Percentiles rank a stretch among this genome's conserved stretches.
Evolutionary conservation across 2,329 filamentous ascomycete species (phyloP).

Genomic region (Zymoseptoria crescenta): DNA sequence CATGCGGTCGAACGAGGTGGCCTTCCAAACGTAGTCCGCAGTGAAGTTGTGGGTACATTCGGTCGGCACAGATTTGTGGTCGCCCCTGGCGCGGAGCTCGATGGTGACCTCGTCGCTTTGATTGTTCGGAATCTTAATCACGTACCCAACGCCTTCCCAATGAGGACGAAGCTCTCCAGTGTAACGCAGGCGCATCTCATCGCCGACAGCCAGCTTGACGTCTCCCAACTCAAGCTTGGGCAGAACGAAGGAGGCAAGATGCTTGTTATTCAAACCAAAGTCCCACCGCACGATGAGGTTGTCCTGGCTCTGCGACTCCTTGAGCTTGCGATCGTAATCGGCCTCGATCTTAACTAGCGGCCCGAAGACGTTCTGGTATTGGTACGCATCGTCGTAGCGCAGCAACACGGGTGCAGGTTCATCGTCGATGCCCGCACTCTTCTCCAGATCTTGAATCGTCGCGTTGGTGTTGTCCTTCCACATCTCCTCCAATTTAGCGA

Average conservation of each 20-base stretch:
- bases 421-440: constrained; percentile 84
- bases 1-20: constrained; percentile 98
- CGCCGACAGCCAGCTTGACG: constrained; percentile 93
- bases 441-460: constrained; percentile 85
- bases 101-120: constrained; percentile 96
- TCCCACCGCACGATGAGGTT: constrained; percentile 93
- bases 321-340: constrained; percentile 97
- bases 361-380: constrained; percentile 98
- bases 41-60: constrained; percentile 98
- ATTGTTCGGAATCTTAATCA: constrained; percentile 99
- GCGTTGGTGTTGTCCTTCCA: constrained; percentile 94
- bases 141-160: constrained; percentile 98
- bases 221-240: constrained; percentile 97
- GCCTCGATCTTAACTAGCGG: constrained; percentile 98
- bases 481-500: constrained; percentile 92
- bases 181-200: constrained; percentile 97
- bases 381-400: constrained; percentile 93
- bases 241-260: constrained; percentile 87
- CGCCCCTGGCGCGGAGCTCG: constrained; percentile 86
- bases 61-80: constrained; percentile 91
- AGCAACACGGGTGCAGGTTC: constrained; percentile 87
- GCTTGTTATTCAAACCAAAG: constrained; percentile 92
- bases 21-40: constrained; percentile 98
- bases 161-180: constrained; percentile 83
- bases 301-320: constrained; percentile 96